These are phyloP conservation scores for Phyllosticta paracitricarpa DNA, from an alignment of 2,329 filamentous ascomycete species.

Conservation along the genomic window DNA sequence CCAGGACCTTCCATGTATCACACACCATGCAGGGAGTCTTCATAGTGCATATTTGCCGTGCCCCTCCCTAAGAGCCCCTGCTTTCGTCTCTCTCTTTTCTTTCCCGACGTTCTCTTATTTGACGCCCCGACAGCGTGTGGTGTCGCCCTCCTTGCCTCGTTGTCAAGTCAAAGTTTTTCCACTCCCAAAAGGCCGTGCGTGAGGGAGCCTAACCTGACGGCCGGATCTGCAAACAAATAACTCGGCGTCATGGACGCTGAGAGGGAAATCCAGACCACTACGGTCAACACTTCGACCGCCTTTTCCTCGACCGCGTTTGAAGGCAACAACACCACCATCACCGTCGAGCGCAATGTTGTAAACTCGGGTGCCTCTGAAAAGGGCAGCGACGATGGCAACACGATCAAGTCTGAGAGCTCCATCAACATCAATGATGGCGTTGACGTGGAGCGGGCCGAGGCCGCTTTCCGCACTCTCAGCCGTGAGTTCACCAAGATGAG, in stretches of 20 bases:
- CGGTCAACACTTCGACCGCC: not conserved
- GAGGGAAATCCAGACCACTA: not conserved
- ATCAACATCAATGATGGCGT: conserved; percentile 9
- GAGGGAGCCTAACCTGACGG: not conserved
- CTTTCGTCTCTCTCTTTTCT: not conserved
- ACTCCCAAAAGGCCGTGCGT: not conserved
- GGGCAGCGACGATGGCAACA: conserved; percentile 3
- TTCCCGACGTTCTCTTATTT: not conserved
- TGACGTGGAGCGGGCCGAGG: conserved; percentile 56
- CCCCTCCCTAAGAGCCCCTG: not conserved
- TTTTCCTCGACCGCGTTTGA: not conserved
- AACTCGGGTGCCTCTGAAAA: conserved; percentile 3
- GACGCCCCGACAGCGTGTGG: not conserved
- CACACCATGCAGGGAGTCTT: not conserved
- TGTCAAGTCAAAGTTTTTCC: not conserved
- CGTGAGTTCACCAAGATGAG: conserved; percentile 34
- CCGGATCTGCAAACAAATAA: not conserved
- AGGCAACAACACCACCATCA: not conserved
- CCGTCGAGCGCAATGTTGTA: not conserved
- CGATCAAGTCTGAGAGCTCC: conserved; percentile 7
- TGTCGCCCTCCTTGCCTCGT: not conserved
- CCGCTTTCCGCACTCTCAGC: conserved; percentile 59
- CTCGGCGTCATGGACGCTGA: not conserved
- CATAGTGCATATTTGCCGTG: not conserved
- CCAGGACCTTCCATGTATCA: not conserved